Evolutionary conservation across 2,329 filamentous ascomycete genomes (phyloP).

Genomic region (Cercospora sp.): DNA sequence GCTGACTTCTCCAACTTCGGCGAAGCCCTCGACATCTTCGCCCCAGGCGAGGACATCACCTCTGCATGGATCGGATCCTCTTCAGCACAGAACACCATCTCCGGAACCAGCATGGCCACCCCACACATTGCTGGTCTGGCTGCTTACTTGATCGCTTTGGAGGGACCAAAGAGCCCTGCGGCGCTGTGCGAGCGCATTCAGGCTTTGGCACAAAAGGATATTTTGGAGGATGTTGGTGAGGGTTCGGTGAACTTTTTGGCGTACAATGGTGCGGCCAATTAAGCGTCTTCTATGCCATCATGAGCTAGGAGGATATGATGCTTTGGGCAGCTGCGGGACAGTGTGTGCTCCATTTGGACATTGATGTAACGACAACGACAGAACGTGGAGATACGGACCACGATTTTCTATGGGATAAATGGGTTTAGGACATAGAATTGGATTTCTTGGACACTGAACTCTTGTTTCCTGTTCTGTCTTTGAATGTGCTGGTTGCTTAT

Average conservation of each 20-base stretch:
- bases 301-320: background rate
- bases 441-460: background rate
- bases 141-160: slow-evolving; percentile 24
- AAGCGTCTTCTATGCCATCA: background rate
- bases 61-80: slow-evolving; percentile 51
- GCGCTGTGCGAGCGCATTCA: slow-evolving; percentile 20
- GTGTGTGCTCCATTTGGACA: background rate
- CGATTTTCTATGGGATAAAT: background rate
- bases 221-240: slow-evolving; percentile 13
- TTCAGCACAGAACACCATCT: slow-evolving; percentile 50
- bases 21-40: slow-evolving; percentile 43
- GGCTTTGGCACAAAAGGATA: slow-evolving; percentile 14
- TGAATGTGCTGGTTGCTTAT: background rate
- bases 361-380: background rate
- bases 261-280: slow-evolving; percentile 16
- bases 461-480: background rate
- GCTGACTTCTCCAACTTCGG: slow-evolving; percentile 46
- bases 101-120: slow-evolving; percentile 49
- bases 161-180: slow-evolving; percentile 14
- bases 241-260: slow-evolving; percentile 22
- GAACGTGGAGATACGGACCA: background rate
- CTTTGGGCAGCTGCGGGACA: background rate
- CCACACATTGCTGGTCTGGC: slow-evolving; percentile 31
- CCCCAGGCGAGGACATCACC: slow-evolving; percentile 54
- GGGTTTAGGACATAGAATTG: background rate